phyloP scores from a whole-genome alignment of 768 basidiomycete genomes.

The Pholiota conissans region DNA sequence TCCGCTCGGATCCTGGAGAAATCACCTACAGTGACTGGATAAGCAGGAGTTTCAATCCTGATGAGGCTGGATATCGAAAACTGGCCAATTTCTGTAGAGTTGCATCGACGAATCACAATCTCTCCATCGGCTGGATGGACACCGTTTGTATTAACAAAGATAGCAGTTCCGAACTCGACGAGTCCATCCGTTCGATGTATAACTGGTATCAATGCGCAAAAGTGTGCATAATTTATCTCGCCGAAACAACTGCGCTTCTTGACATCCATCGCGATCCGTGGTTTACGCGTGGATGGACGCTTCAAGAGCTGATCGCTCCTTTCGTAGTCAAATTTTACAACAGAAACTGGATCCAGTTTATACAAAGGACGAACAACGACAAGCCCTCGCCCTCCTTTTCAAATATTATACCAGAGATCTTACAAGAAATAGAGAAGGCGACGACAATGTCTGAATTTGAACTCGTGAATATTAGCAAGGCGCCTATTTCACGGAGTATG shows the following conservation, averaged over 20 bases:
- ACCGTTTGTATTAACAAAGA: slow-evolving; percentile 5
- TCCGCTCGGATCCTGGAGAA: neutral
- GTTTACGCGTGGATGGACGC: slow-evolving; percentile 4
- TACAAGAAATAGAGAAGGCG: too few relatives aligned
- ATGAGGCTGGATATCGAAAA: neutral
- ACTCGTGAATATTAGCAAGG: neutral
- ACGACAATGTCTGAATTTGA: neutral
- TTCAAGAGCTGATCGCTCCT: slow-evolving; percentile 1
- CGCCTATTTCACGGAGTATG: neutral
- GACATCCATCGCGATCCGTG: neutral
- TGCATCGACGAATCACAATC: neutral
- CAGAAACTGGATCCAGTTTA: neutral
- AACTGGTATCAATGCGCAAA: neutral
- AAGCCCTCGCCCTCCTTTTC: neutral
- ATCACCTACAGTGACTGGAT: neutral
- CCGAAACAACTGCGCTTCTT: neutral
- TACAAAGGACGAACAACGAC: neutral
- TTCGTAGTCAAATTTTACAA: neutral
- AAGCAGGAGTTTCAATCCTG: neutral
- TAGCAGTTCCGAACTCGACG: slow-evolving; percentile 5
- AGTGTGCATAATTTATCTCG: neutral
- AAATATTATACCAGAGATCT: neutral
- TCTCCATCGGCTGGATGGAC: neutral
- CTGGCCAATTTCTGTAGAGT: neutral
- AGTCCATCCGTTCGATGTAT: slow-evolving; percentile 3